Evolutionary conservation across 2,329 filamentous ascomycete species (phyloP), one percentile per base, ranked within the genome.

Genomic region (Clonostachys sp.): DNA sequence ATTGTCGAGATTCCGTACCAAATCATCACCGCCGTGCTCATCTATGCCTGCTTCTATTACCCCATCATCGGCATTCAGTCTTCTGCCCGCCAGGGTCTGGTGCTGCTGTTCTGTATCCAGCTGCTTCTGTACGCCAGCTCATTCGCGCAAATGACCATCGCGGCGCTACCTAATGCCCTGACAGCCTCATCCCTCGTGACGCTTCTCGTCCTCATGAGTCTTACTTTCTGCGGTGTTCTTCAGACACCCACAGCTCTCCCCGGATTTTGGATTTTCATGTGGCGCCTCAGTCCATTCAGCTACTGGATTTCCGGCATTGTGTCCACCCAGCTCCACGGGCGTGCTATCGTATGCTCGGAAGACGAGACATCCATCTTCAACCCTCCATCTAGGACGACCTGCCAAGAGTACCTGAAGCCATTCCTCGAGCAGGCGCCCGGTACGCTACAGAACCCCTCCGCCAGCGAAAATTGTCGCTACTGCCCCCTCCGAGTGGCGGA

Each of bases 211-310:
- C 72, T 79, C 30, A 73, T 86, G 61, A 77, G 72, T 51, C 66
- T 82, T 36, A 72, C 81, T 48, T 86, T 86, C 70, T 80, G 77
- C 56, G 75, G 84, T 59, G 84, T 89, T 5, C 67, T 89, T 46
- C 80, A 84, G 50, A 63, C 74, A 0, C 78, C 83, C 0, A 50
- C 58, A 5, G 71, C 74, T 0, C 71, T 90, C 2, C 86, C 86
- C 0, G 74, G 80, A 0, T 90, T 90, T 69, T 91, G 86, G 86
- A 81, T 81, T 51, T 89, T 88, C 68, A 89, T 89, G 86, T 68
- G 89, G 63, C 75, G 80, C 20, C 71, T 81, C 12, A 82, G 77
- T 0, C 84, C 83, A 0, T 83, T 87, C 50, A 87, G 82, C 0
- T 89, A 88, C 63, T 81, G 75, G 73, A 81, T 90, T 49, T 73